Percentiles rank a stretch among this genome's conserved stretches.
Conservation (phyloP, 106 monocot species). For the Iris macrosiphon region DNA sequence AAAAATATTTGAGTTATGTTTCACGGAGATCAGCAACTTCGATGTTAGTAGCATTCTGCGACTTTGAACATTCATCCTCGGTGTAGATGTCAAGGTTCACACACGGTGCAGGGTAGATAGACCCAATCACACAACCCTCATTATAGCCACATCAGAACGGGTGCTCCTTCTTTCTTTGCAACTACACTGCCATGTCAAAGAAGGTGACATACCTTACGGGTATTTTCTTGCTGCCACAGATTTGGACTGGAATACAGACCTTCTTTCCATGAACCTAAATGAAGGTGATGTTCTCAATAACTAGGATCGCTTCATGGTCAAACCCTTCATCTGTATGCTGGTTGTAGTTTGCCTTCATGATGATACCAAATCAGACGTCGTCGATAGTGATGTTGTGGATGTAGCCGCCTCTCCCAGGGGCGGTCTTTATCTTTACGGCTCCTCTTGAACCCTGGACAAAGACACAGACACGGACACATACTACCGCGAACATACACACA, state of each 20-base stretch:
- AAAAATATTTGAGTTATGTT: no score
- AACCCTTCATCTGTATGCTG: constrained; percentile 45
- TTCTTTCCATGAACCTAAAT: constrained; percentile 23
- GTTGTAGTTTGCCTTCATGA: constrained; percentile 52
- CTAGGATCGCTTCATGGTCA: constrained; percentile 29
- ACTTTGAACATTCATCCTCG: constrained; percentile 20
- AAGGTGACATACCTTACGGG: constrained; percentile 41
- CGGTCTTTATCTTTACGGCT: constrained; percentile 48
- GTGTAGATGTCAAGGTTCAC: constrained; percentile 44
- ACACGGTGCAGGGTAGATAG: constrained; percentile 37
- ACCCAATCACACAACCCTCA: constrained; percentile 30
- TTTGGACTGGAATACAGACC: constrained; percentile 37
- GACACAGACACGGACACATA: no score
- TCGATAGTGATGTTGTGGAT: constrained; percentile 40
- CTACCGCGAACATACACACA: no score
- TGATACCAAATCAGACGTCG: constrained; percentile 37
- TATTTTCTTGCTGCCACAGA: constrained; percentile 47
- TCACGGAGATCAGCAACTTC: no score
- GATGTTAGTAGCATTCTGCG: constrained; percentile 24
- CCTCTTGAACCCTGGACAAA: constrained; percentile 43
- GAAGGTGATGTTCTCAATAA: constrained; percentile 30
- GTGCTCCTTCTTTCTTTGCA: constrained; percentile 30
- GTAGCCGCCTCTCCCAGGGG: constrained; percentile 49
- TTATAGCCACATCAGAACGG: constrained; percentile 46
- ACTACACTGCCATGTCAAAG: constrained; percentile 21